phyloP scores from a whole-genome alignment of 2,329 filamentous ascomycete genomes.

The Trichoderma arundinaceum region DNA sequence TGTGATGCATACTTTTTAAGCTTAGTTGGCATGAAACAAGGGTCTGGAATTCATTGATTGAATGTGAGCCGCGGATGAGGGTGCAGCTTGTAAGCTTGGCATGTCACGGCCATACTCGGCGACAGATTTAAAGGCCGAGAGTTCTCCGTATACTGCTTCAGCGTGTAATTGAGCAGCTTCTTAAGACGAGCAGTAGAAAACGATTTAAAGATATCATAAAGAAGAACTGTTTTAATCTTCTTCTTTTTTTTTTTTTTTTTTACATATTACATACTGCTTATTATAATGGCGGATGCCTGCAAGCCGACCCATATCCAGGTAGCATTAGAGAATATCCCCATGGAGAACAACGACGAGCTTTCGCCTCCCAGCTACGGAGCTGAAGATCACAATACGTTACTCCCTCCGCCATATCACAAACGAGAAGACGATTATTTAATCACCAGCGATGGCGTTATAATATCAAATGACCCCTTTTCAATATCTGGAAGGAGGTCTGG shows the following conservation, averaged over 20 bases:
- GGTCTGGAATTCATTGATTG: background rate
- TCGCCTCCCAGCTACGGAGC: conserved; percentile 8
- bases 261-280: background rate
- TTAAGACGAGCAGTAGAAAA: background rate
- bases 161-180: background rate
- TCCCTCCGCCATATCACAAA: conserved; percentile 14
- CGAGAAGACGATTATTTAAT: background rate
- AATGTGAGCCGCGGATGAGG: background rate
- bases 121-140: conserved; percentile 22
- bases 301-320: background rate
- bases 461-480: background rate
- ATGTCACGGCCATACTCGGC: background rate
- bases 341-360: background rate
- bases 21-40: conserved; percentile 14
- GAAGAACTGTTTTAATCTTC: background rate
- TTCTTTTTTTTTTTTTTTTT: background rate
- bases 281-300: background rate
- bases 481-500: background rate
- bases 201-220: background rate
- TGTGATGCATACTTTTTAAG: conserved; percentile 24
- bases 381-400: background rate
- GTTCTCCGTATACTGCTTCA: background rate
- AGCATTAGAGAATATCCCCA: background rate
- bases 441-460: background rate
- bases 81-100: background rate